Base-by-base conservation (phyloP, 208 protist species). In the Trypanosoma lewisi region DNA sequence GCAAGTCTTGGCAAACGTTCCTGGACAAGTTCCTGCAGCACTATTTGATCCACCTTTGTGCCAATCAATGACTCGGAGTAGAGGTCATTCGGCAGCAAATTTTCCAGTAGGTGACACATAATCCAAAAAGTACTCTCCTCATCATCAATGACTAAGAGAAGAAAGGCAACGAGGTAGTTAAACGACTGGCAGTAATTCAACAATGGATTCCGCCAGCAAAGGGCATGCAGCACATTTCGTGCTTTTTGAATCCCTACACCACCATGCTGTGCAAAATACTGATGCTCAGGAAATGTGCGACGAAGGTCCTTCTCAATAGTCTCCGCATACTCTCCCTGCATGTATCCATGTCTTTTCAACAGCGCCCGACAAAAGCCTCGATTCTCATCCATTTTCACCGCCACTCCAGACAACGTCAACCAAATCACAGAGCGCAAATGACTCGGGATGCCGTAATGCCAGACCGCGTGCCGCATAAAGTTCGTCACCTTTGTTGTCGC, bases 121-220 rank as follows among this genome's bases (percentile, higher is more conserved):
- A 86, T 49, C 85, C 85, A 91, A 48, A 91, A 88, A 21, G 54
- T 56, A 8, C 73, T 60, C 59, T 91, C 85, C 60, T 88, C 85
- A 48, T 91, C 81, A 67, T 88, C 85, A 37, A 84, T 41, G 0
- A 91, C 67, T 5, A 91, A 50, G 23, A 91, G 64, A 36, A 83
- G 47, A 45, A 88, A 79, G 7, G 71, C 85, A 7, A 76, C 79
- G 9, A 91, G 48, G 41, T 78, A 91, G 61, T 91, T 91, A 63
- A 91, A 88, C 45, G 81, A 88, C 63, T 91, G 85, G 57, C 85
- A 91, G 69, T 91, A 91, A 55, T 79, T 79, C 7, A 91, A 53
- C n/a, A 91, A 64, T 31, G 85, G 85, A 37, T 91, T 88, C 34
- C 85, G 80, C 82, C 76, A 85, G 72, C 80, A 91, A 49, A 91